Base-by-base conservation (phyloP, 495 filamentous ascomycete species). In the Podospora bellae-mahoneyi region DNA sequence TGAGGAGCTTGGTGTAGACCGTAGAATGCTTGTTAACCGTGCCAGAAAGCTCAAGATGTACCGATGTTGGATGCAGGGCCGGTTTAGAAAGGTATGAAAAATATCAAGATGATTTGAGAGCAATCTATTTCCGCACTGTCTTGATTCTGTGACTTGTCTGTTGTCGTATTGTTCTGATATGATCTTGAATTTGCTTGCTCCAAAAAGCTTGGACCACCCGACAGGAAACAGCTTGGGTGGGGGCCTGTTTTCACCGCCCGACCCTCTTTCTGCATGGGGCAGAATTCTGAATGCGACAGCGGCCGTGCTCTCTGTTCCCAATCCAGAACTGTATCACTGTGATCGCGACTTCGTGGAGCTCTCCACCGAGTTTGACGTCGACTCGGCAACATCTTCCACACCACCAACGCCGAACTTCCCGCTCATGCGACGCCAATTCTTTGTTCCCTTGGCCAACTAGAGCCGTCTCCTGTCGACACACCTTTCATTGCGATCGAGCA, bases 41-140 rank as follows among this genome's bases (percentile, higher is more conserved):
- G 90, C 91, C 66, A 88, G 87, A 71, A 89, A 92, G 78, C 78
- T 97, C 9, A 98, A 98, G 80, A 99, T 99, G 95, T 97, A 97
- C 80, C 89, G 95, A 57, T 97, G 93, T 82, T 93, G 95, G 95
- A 89, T 98, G 77, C 95, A 99, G 77, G 96, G 91, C 23, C 88
- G 89, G 15, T 97, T 98, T 77, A 83, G 78, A 67, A 99, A 97
- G 79, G 85, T 86, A 75, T 84, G 80, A 71, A 78, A 78, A 55
- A 68, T 59, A 32, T 63, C 4, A 72, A 63, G 28, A 23, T 23
- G 23, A 23, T 23, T 23, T 23, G 23, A 66, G 30, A 67, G 63
- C 19, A 48, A 62, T 27, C n/a, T 54, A 4, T 55, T 23, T 19
- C 23, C 10, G 5, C n/a, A 54, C 32, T 60, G 27, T 69, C 48